Evolutionary conservation across 1,284 basidiomycete genomes (phyloP).

Genomic region (Cryptococcus sp.): DNA sequence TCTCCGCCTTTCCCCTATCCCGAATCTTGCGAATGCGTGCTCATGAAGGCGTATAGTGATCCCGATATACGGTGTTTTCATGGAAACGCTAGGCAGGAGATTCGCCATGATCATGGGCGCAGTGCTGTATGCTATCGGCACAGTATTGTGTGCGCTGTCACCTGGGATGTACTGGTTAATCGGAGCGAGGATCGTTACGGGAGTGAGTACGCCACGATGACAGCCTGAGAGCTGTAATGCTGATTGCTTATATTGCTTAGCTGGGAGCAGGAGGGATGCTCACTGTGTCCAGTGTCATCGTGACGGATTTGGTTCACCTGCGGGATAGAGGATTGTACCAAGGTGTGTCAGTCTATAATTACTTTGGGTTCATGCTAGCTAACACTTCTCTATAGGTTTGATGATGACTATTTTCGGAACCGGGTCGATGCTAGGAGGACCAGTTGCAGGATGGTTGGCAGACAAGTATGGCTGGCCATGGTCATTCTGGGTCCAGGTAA

Average conservation of each 20-base stretch:
- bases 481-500: constrained; percentile 48
- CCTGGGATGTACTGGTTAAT: constrained; percentile 46
- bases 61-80: constrained; percentile 52
- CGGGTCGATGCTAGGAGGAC: constrained; percentile 49
- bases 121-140: constrained; percentile 44
- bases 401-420: constrained; percentile 53
- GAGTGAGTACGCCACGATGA: constrained; percentile 25
- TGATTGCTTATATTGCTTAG: constrained; percentile 1
- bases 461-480: constrained; percentile 47
- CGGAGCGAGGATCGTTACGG: constrained; percentile 43
- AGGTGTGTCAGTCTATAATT: constrained; percentile 29
- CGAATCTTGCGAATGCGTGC: too few relatives aligned
- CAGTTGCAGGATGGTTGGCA: constrained; percentile 45
- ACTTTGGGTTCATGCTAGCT: not conserved
- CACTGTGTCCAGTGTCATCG: constrained; percentile 50
- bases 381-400: constrained; percentile 22
- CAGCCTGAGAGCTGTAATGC: not conserved
- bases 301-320: constrained; percentile 51
- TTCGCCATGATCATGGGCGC: constrained; percentile 48
- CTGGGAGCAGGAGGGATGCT: constrained; percentile 52
- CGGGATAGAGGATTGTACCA: constrained; percentile 52
- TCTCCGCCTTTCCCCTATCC: not conserved
- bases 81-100: constrained; percentile 48
- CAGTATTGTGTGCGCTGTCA: constrained; percentile 42
- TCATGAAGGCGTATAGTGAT: constrained; percentile 22